Evolutionary conservation across 176 grass and related monocot genomes (phyloP).

Genomic region (Paspalum vaginatum): DNA sequence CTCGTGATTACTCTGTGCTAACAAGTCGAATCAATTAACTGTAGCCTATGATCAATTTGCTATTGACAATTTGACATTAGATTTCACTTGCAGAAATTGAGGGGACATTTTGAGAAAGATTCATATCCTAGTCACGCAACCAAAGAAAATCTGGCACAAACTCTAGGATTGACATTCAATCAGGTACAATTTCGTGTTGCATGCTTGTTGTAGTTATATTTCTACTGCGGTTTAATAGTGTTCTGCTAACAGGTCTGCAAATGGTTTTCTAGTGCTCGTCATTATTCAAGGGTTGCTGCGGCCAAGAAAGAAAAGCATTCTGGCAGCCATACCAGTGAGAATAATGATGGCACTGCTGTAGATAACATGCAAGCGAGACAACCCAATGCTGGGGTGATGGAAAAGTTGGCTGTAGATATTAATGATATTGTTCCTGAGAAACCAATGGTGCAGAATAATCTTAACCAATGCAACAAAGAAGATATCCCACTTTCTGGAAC

Average conservation of each 20-base stretch:
- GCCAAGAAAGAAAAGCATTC: conserved; percentile 39
- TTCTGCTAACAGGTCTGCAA: conserved; percentile 52
- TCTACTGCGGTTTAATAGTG: conserved; percentile 30
- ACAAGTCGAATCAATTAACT: conserved; percentile 18
- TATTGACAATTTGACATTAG: neutral
- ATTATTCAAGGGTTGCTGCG: conserved; percentile 45
- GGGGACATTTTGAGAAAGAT: conserved; percentile 52
- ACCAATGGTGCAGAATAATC: conserved; percentile 28
- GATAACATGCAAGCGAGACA: conserved; percentile 29
- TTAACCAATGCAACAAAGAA: conserved; percentile 37
- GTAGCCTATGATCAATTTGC: neutral
- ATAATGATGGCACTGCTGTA: conserved; percentile 32
- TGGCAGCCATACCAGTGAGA: conserved; percentile 34
- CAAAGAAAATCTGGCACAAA: conserved; percentile 63
- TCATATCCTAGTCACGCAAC: conserved; percentile 61
- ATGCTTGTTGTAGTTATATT: conserved; percentile 25
- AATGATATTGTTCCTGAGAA: conserved; percentile 30
- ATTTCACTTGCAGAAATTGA: conserved; percentile 55
- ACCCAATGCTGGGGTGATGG: conserved; percentile 24
- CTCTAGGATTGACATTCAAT: conserved; percentile 60
- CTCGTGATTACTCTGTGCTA: neutral
- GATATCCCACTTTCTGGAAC: conserved; percentile 12
- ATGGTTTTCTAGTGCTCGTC: conserved; percentile 72
- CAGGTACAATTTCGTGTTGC: conserved; percentile 38
- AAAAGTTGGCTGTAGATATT: conserved; percentile 26